Base-by-base conservation (phyloP, 2,329 filamentous ascomycete species). In the Atkinsonella texensis region DNA sequence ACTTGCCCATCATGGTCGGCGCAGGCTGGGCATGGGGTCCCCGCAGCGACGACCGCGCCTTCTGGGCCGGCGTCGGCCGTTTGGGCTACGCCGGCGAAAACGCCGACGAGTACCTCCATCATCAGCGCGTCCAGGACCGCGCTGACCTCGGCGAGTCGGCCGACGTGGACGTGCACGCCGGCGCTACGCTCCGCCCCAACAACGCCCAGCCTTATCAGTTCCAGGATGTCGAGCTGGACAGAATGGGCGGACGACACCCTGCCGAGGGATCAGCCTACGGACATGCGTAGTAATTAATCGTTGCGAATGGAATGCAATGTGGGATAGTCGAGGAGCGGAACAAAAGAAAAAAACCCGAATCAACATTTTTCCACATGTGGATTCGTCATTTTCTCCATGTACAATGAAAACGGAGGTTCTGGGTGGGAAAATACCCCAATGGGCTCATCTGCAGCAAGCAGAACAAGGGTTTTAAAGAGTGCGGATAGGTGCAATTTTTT, bases 21-120 rank as follows among this genome's bases (percentile, higher is more conserved):
- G 85, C 84, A 1, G 90, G 90, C 13, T 95, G 89, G 89, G 82
- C 87, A 0, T 95, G 89, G 90, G 89, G 85, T 2, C 83, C 89
- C 0, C 76, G 90, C 48, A 86, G 79, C 60, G 72, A 74, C 43
- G 76, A 83, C 50, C 76, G 87, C 55, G 87, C 88, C 0, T 95
- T 90, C 65, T 89, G 85, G 73, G 82, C 87, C 17, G 86, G 85
- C 12, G 76, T 88, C 1, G 86, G 80, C 1, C 76, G 75, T 43
- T 70, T 74, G 55, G 79, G 76, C 54, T 81, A 78, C 57, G 75
- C 75, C 11, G 53, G 53, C n/a, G 74, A 71, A 12, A 68, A 74
- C 56, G 54, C 66, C 9, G 60, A 60, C 32, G 58, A 63, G 46
- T 53, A 58, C 38, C 57, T 53, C 6, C 56, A 57, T 35, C 56